Percentiles rank a stretch among this genome's conserved stretches.
Conservation (phyloP, 2,329 filamentous ascomycete genomes). For the Chrysoporthe cubensis region DNA sequence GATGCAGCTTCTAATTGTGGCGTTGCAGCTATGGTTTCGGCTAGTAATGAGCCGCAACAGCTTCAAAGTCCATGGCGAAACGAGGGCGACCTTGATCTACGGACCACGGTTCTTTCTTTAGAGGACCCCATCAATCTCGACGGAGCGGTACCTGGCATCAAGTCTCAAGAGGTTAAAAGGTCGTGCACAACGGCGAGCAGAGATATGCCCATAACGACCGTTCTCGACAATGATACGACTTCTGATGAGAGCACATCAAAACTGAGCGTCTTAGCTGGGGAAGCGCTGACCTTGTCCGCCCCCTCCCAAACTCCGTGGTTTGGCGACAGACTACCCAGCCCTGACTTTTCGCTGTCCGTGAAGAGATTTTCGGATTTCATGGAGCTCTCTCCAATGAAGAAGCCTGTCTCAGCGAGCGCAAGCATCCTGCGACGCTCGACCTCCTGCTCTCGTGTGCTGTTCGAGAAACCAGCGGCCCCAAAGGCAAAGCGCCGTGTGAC, state of each 20-base stretch:
- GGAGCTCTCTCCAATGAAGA: constrained; percentile 49
- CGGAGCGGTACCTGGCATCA: neutral
- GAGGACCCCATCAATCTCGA: neutral
- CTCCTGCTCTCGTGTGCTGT: constrained; percentile 12
- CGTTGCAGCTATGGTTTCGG: neutral
- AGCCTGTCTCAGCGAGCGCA: constrained; percentile 7
- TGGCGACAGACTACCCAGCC: constrained; percentile 41
- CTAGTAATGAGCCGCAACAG: neutral
- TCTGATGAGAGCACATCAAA: constrained; percentile 5
- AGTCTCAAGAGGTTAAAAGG: neutral
- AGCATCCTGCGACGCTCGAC: constrained; percentile 13
- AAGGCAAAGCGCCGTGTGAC: constrained; percentile 39
- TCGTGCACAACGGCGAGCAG: constrained; percentile 11
- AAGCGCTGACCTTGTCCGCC: constrained; percentile 32
- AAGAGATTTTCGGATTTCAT: constrained; percentile 59
- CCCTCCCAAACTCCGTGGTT: constrained; percentile 32
- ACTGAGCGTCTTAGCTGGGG: constrained; percentile 14
- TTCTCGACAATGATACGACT: constrained; percentile 21
- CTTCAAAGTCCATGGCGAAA: constrained; percentile 9
- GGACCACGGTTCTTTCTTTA: neutral
- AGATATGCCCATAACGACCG: constrained; percentile 20
- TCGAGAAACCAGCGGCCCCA: constrained; percentile 24
- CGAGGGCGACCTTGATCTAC: neutral
- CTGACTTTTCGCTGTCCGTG: constrained; percentile 53
- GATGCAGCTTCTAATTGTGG: neutral